phyloP scores from a whole-genome alignment of 108 stramenopile genomes.

The Cyclostephanos tholiformis region DNA sequence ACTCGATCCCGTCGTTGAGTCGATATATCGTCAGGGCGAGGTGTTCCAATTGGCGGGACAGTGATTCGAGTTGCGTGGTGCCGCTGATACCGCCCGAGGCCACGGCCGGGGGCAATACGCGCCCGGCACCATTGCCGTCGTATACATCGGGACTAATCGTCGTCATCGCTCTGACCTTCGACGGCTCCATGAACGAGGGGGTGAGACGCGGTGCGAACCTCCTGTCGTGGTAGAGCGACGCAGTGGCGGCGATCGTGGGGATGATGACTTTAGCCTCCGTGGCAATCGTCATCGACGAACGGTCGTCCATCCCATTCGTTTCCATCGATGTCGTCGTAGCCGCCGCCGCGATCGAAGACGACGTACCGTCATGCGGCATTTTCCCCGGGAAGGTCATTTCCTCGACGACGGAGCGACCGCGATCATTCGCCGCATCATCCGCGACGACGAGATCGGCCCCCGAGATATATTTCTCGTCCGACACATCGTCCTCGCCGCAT shows the following conservation, averaged over 20 bases:
- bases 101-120: conserved; percentile 6
- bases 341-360: background rate
- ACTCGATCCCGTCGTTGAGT: conserved; percentile 49
- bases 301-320: background rate
- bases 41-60: conserved; percentile 37
- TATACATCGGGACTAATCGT: background rate
- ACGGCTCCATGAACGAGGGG: conserved; percentile 45
- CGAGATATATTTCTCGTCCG: background rate
- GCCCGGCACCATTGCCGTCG: background rate
- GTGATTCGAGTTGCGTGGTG: conserved; percentile 21
- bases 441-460: background rate
- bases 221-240: background rate
- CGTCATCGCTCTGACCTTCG: conserved; percentile 20
- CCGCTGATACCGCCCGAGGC: conserved; percentile 27
- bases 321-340: background rate
- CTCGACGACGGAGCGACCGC: background rate
- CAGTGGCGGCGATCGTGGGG: background rate
- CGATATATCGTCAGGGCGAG: conserved; percentile 46
- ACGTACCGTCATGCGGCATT: background rate
- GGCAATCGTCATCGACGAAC: background rate
- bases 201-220: conserved; percentile 5
- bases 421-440: background rate
- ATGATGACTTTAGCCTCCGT: background rate
- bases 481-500: background rate
- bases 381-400: background rate